Percentiles rank a stretch among this genome's conserved stretches.
Evolutionary conservation across 345 rosid species (phyloP).

Genomic region (Abelmoschus esculentus): DNA sequence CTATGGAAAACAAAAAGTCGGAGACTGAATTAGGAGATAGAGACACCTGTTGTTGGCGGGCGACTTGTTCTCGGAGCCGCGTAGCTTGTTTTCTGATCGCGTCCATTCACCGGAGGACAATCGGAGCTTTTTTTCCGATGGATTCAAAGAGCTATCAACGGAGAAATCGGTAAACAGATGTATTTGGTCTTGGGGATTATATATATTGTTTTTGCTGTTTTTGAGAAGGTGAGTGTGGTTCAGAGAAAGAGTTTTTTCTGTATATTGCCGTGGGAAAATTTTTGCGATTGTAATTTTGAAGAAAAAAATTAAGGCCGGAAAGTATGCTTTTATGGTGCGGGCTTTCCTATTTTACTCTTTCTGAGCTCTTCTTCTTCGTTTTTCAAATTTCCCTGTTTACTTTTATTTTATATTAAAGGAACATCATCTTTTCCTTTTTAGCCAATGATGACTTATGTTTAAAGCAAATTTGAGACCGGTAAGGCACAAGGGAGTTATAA

Average conservation of each 20-base stretch:
- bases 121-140: neutral
- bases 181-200: neutral
- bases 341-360: conserved; percentile 1
- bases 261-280: neutral
- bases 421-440: neutral
- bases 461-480: neutral
- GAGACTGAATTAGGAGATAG: conserved; percentile 10
- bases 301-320: neutral
- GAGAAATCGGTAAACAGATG: neutral
- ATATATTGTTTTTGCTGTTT: neutral
- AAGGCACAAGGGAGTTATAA: neutral
- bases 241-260: neutral
- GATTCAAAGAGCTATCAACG: neutral
- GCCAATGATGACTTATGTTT: neutral
- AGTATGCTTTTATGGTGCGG: neutral
- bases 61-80: conserved; percentile 88
- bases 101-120: conserved; percentile 48
- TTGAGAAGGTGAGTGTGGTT: neutral
- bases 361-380: neutral
- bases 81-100: conserved; percentile 95
- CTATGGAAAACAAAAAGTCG: neutral
- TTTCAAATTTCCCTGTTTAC: neutral
- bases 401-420: neutral
- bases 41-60: conserved; percentile 90
- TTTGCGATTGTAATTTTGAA: neutral